Percentiles rank a stretch among this genome's conserved stretches.
Evolutionary conservation across 106 monocot species (phyloP).

Genomic region (Posidonia australis): DNA sequence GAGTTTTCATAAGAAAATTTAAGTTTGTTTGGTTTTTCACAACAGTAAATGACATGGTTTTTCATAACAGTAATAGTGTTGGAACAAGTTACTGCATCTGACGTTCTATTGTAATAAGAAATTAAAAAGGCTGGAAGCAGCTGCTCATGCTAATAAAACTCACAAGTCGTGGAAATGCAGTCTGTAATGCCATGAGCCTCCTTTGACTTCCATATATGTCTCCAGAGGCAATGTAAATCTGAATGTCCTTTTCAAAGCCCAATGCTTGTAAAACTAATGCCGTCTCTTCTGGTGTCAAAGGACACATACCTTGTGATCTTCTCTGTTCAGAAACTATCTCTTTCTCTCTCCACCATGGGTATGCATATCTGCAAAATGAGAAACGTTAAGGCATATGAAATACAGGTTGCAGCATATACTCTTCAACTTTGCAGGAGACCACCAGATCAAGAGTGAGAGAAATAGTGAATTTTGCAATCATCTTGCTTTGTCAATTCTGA

Average conservation of each 20-base stretch:
- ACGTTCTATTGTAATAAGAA: background rate
- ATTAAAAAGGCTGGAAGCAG: background rate
- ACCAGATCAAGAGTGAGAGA: no score
- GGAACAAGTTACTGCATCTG: no score
- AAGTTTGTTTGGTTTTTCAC: no score
- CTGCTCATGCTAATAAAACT: conserved; percentile 11
- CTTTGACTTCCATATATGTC: conserved; percentile 72
- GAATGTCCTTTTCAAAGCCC: conserved; percentile 46
- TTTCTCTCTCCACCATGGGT: conserved; percentile 98
- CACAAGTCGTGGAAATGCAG: conserved; percentile 67
- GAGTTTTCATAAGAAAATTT: no score
- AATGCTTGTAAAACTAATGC: conserved; percentile 59
- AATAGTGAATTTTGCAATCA: no score
- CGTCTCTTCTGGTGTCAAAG: conserved; percentile 83
- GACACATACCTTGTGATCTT: conserved; percentile 75
- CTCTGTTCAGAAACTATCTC: conserved; percentile 71
- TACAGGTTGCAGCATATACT: no score
- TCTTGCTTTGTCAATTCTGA: no score
- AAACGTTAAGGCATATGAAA: background rate
- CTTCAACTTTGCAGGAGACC: no score
- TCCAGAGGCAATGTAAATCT: conserved; percentile 87
- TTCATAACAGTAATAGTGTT: no score
- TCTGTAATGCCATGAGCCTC: conserved; percentile 39
- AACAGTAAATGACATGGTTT: no score
- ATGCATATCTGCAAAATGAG: conserved; percentile 61